Conservation (phyloP, 805 yeast genomes). For the Zygoascus bituminiphila region DNA sequence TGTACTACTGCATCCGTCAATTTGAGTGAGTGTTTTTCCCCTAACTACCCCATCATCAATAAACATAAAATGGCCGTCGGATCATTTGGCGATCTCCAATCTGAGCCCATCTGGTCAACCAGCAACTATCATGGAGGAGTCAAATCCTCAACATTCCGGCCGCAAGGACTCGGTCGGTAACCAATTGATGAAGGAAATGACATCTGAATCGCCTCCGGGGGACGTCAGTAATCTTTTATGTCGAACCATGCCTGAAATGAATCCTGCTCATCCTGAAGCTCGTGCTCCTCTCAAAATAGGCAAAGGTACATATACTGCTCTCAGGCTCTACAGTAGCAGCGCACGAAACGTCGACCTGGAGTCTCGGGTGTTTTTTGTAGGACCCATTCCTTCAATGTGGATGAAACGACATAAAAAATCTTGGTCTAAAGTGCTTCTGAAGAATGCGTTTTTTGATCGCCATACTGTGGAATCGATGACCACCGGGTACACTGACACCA, state of each 20-base stretch:
- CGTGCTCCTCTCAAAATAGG: constrained; percentile 5
- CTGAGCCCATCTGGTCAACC: no score
- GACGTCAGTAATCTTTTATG: no score
- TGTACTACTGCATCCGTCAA: no score
- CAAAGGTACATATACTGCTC: constrained; percentile 26
- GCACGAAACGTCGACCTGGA: constrained; percentile 25
- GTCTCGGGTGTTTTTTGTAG: constrained; percentile 26
- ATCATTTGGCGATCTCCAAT: no score
- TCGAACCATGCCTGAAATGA: neutral
- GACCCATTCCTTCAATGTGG: constrained; percentile 26
- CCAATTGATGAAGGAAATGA: no score
- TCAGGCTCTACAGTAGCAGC: constrained; percentile 22
- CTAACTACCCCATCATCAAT: no score
- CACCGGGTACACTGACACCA: neutral
- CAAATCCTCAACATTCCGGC: no score
- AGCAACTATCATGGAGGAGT: no score
- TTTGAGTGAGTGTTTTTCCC: no score
- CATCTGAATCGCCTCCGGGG: no score
- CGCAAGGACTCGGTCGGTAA: no score
- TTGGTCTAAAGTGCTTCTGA: constrained; percentile 8
- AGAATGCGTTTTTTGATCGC: neutral
- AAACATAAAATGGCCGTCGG: no score
- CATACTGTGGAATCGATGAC: neutral
- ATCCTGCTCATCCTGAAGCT: neutral
- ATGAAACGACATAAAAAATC: constrained; percentile 10